A percentile compares a stretch with the other conserved stretches of the same genome.
phyloP scores from a whole-genome alignment of 768 basidiomycete genomes.

The Termitomyces sp. region DNA sequence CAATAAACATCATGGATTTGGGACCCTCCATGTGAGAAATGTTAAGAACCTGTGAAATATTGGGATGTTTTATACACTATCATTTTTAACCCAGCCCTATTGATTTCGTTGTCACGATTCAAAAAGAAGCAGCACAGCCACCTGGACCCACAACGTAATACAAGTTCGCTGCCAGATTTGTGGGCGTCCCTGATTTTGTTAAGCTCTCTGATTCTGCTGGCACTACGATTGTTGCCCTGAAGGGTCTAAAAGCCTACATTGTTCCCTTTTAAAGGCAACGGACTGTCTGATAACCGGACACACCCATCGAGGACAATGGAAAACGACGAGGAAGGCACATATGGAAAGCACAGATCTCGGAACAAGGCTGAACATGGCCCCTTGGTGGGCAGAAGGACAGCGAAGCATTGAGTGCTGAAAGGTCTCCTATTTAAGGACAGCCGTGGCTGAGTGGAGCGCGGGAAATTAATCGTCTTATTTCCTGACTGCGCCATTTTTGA shows the following conservation, averaged over 20 bases:
- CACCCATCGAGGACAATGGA: slow-evolving; percentile 19
- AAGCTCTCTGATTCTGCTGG: slow-evolving; percentile 10
- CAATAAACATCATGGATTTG: too few species aligned
- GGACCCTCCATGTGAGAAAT: too few species aligned
- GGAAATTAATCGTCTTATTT: slow-evolving; percentile 25
- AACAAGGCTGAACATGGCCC: neutral
- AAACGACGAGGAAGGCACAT: neutral
- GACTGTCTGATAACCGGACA: slow-evolving; percentile 4
- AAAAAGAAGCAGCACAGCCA: slow-evolving; percentile 31
- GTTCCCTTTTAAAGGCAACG: slow-evolving; percentile 21
- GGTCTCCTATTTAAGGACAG: slow-evolving; percentile 13
- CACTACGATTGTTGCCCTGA: slow-evolving; percentile 1
- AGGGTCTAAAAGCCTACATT: slow-evolving; percentile 17
- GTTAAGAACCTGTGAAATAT: too few species aligned
- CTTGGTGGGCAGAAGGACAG: neutral
- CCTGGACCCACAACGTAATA: slow-evolving; percentile 36
- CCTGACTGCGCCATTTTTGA: slow-evolving; percentile 33
- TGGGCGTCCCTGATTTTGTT: slow-evolving; percentile 9
- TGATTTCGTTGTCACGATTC: neutral
- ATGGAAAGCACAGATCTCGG: neutral
- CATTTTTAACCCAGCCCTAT: too few species aligned
- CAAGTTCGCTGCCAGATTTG: slow-evolving; percentile 16
- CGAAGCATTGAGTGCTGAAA: slow-evolving; percentile 3
- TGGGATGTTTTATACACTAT: too few species aligned
- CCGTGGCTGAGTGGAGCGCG: slow-evolving; percentile 24